Evolutionary conservation across 75 land plant species (phyloP), one percentile per base, ranked within the genome.

Genomic region (Sequoia sempervirens): DNA sequence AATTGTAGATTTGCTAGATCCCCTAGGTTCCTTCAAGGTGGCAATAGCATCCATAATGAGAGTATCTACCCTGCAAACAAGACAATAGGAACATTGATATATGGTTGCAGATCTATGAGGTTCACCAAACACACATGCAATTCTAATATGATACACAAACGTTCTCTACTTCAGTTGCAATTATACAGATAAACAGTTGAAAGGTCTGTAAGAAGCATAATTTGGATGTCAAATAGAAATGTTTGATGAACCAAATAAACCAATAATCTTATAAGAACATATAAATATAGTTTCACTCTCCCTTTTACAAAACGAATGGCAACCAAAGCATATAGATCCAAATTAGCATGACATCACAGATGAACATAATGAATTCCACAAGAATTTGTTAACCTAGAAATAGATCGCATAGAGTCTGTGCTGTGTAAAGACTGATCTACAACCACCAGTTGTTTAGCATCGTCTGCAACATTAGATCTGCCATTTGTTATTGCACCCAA

Each of bases 41-140:
- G 72, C 34, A 78, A 84, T 84, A 26, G 84, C 84, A 74, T 84
- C 84, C 43, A 66, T 15, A 4, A 84, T 66, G 26, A 84, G 84
- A 14, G 75, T 43, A 43, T 84, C 84, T 32, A 76, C 23, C 83
- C 84, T 84, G 85, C 85, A 84, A 43, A 30, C 41, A 81, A 46
- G 34, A 46, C 0, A 17, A 75, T 26, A 38, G 0, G 18, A 34
- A 75, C 17, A 75, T 36, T 36, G 41, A 40, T 14, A 36, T 34
- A 38, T 75, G 40, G 37, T 36, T 36, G 18, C 37, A 75, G 5
- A 75, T 17, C 41, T 5, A 13, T 36, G 41, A 75, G 38, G 14
- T 14, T 75, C 20, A 34, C 0, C 38, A 75, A 34, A 75, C 41
- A 75, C n/a, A n/a, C 36, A 40, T 36, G 13, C 40, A 75, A 38